These are phyloP conservation scores for Aspergillus sp. DNA, from an alignment of 2,329 filamentous ascomycete genomes.

Conservation along the genomic window DNA sequence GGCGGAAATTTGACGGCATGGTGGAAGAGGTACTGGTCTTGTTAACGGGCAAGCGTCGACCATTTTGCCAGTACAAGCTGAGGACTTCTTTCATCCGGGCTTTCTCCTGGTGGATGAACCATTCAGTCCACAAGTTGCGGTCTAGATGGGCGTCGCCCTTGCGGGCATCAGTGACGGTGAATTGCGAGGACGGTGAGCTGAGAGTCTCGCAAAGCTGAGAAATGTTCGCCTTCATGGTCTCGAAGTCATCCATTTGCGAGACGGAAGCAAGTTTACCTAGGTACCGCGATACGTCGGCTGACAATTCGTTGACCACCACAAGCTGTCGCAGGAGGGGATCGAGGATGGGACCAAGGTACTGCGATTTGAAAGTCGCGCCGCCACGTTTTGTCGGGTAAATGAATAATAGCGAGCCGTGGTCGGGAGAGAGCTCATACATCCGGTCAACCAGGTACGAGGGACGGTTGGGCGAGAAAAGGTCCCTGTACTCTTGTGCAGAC, in stretches of 20 bases:
- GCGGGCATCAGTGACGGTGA: constrained; percentile 43
- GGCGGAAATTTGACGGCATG: constrained; percentile 16
- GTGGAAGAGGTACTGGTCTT: constrained; percentile 15
- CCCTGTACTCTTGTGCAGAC: constrained; percentile 49
- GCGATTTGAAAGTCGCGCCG: constrained; percentile 49
- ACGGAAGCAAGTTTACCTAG: constrained; percentile 49
- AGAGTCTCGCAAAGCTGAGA: constrained; percentile 32
- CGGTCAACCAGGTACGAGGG: constrained; percentile 54
- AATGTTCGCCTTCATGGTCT: constrained; percentile 40
- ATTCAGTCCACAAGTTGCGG: constrained; percentile 51
- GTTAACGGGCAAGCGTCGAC: constrained; percentile 24
- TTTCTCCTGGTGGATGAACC: constrained; percentile 59
- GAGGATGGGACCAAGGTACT: constrained; percentile 54
- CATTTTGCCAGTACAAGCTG: constrained; percentile 35
- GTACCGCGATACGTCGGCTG: constrained; percentile 47
- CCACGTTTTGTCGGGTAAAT: constrained; percentile 55
- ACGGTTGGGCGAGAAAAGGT: constrained; percentile 49
- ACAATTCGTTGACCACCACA: constrained; percentile 51
- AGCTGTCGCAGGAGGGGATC: constrained; percentile 54
- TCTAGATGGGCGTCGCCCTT: constrained; percentile 45
- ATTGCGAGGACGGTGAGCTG: constrained; percentile 32
- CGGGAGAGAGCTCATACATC: constrained; percentile 50
- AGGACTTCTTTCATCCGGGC: constrained; percentile 47
- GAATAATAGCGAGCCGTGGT: constrained; percentile 52
- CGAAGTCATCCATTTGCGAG: constrained; percentile 48